Conservation (phyloP, 306 rosid species). For the Purshia tridentata region DNA sequence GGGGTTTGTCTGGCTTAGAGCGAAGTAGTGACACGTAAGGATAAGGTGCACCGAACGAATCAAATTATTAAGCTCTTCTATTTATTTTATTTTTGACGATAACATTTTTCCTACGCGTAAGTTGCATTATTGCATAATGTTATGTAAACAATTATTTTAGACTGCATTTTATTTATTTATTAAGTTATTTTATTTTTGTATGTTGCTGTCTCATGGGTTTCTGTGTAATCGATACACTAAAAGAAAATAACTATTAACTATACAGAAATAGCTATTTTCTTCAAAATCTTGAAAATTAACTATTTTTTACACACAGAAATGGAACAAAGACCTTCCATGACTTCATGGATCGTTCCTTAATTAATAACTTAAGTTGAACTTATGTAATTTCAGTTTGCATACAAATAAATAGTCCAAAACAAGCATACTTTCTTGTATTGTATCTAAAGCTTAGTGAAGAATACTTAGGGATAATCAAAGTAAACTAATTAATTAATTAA, state of each 20-base stretch:
- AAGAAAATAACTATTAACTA: too few species aligned
- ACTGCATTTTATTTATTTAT: too few species aligned
- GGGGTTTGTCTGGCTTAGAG: not conserved
- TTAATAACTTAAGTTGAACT: not conserved
- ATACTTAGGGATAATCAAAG: not conserved
- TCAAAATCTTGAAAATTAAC: too few species aligned
- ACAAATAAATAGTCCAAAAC: not conserved
- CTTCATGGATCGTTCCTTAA: not conserved
- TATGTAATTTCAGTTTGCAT: too few species aligned
- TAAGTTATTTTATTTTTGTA: too few species aligned
- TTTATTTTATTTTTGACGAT: not conserved
- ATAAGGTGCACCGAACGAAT: not conserved
- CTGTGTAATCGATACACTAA: too few species aligned
- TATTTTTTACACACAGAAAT: too few species aligned
- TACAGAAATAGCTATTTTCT: too few species aligned
- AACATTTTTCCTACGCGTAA: not conserved
- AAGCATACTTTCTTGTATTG: not conserved
- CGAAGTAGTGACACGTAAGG: not conserved
- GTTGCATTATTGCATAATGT: too few species aligned
- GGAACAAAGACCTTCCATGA: not conserved
- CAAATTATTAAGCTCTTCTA: not conserved
- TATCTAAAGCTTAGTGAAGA: not conserved
- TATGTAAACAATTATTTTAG: too few species aligned
- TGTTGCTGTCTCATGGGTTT: too few species aligned
- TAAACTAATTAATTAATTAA: not conserved